phyloP scores from a whole-genome alignment of 1,284 basidiomycete genomes.

The Exobasidium rhododendri region DNA sequence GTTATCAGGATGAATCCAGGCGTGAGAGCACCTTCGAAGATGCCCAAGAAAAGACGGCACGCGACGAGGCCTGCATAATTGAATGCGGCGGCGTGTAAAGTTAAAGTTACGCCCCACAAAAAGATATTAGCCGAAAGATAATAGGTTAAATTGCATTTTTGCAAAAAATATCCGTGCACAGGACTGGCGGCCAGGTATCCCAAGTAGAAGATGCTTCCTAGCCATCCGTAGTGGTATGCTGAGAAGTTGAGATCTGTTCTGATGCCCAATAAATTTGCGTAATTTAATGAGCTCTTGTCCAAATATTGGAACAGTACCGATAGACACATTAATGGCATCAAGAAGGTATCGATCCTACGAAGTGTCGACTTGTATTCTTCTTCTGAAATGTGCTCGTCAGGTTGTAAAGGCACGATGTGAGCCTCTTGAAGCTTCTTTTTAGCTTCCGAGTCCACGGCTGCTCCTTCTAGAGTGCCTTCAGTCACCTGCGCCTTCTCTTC shows the following conservation, averaged over 20 bases:
- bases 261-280: constrained; percentile 44
- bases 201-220: constrained; percentile 46
- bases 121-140: constrained; percentile 34
- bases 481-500: neutral
- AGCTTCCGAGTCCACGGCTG: constrained; percentile 15
- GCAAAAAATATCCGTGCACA: constrained; percentile 33
- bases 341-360: constrained; percentile 45
- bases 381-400: constrained; percentile 63
- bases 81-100: constrained; percentile 38
- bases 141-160: constrained; percentile 37
- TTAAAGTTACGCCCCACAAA: constrained; percentile 33
- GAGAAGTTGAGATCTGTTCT: constrained; percentile 37
- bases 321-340: constrained; percentile 46
- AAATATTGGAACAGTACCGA: constrained; percentile 43
- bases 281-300: constrained; percentile 46
- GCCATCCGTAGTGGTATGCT: constrained; percentile 44
- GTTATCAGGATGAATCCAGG: constrained; percentile 42
- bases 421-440: constrained; percentile 35
- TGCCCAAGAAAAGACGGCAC: constrained; percentile 49
- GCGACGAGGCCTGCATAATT: constrained; percentile 40
- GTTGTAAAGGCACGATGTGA: constrained; percentile 22
- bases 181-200: constrained; percentile 37
- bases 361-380: constrained; percentile 70
- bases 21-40: constrained; percentile 41
- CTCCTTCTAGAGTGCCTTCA: neutral